These are phyloP conservation scores for Cyamopsis tetragonoloba DNA, from an alignment of 306 rosid genomes.

Conservation along the genomic window DNA sequence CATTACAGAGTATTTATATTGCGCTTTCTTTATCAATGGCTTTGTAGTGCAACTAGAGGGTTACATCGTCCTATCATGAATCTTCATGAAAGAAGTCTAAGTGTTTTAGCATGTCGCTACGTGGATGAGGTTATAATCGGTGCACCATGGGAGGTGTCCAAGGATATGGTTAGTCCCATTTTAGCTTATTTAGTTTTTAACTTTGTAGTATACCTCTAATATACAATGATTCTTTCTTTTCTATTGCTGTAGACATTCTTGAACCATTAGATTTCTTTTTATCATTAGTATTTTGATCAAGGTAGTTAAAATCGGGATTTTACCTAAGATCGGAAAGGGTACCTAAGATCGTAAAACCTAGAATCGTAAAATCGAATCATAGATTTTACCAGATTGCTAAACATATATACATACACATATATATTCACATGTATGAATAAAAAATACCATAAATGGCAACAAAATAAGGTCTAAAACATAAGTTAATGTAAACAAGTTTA, in stretches of 20 bases:
- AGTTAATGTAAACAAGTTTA: too few species aligned
- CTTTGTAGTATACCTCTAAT: too few species aligned
- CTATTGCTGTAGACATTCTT: slow-evolving; percentile 10
- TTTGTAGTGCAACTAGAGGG: slow-evolving; percentile 74
- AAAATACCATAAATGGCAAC: too few species aligned
- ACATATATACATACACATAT: too few species aligned
- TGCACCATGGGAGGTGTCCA: slow-evolving; percentile 93
- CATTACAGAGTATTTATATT: not conserved
- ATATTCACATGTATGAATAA: too few species aligned
- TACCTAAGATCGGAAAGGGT: too few species aligned
- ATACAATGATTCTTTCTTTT: not conserved
- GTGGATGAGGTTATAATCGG: slow-evolving; percentile 99
- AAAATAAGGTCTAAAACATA: too few species aligned
- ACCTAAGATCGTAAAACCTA: too few species aligned
- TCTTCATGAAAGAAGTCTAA: slow-evolving; percentile 96
- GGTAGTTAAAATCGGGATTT: too few species aligned
- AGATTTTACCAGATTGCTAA: too few species aligned
- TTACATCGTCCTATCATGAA: slow-evolving; percentile 96
- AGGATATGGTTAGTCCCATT: slow-evolving; percentile 67
- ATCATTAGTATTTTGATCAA: not conserved
- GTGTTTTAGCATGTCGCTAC: slow-evolving; percentile 94
- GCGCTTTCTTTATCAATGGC: slow-evolving; percentile 7
- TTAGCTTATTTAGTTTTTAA: not conserved
- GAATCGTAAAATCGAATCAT: too few species aligned
- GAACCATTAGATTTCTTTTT: not conserved